A percentile compares a stretch with the other conserved stretches of the same genome.
These are phyloP conservation scores for Corinectria fuckeliana DNA, from an alignment of 2,329 filamentous ascomycete species.

Conservation along the genomic window DNA sequence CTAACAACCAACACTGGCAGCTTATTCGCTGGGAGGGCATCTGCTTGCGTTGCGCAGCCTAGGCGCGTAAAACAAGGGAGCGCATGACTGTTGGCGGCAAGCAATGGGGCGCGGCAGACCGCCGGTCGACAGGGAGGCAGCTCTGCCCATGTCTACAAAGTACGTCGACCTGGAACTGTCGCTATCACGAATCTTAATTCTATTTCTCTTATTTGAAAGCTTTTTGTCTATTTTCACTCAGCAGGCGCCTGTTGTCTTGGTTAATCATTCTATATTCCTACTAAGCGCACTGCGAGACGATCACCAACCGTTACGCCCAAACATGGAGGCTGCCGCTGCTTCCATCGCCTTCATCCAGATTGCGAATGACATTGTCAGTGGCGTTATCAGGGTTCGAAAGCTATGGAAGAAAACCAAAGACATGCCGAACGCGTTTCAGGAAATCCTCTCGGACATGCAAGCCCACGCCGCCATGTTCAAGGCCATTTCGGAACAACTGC, in stretches of 20 bases:
- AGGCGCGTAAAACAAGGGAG: neutral
- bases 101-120: neutral
- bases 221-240: neutral
- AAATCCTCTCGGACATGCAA: slow-evolving; percentile 29
- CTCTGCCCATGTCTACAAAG: neutral
- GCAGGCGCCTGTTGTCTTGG: neutral
- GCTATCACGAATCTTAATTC: neutral
- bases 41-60: neutral
- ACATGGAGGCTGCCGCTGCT: slow-evolving; percentile 31
- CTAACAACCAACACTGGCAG: neutral
- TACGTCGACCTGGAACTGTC: neutral
- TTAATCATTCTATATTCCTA: neutral
- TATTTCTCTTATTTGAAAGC: neutral
- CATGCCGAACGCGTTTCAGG: slow-evolving; percentile 29
- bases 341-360: slow-evolving; percentile 36
- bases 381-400: slow-evolving; percentile 26
- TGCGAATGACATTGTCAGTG: slow-evolving; percentile 28
- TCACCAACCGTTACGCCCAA: neutral
- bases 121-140: neutral
- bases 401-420: slow-evolving; percentile 37
- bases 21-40: neutral
- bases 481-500: slow-evolving; percentile 22
- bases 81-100: neutral
- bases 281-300: neutral
- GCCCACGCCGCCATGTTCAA: slow-evolving; percentile 22